Conservation (phyloP, 176 grass and related monocot species). For the Pontederia crassipes region DNA sequence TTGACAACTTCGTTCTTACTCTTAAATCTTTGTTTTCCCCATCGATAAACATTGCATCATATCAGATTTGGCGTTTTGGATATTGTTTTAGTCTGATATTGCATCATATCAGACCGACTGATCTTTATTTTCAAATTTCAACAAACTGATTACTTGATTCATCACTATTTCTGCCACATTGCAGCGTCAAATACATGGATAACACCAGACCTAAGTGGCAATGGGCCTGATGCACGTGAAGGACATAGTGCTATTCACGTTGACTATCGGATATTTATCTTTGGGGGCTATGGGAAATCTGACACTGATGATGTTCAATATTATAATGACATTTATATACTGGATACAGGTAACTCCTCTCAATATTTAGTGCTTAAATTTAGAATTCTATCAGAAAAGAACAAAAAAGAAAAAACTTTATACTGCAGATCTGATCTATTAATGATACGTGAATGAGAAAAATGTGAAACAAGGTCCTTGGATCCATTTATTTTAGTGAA, state of each 20-base stretch:
- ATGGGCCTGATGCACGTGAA: slow-evolving; percentile 23
- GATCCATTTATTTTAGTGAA: too few species aligned
- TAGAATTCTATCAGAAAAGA: neutral
- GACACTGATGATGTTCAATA: slow-evolving; percentile 23
- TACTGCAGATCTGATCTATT: too few species aligned
- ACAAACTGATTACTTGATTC: neutral
- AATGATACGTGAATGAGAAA: too few species aligned
- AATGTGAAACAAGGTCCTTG: too few species aligned
- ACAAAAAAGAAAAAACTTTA: too few species aligned
- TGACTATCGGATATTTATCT: slow-evolving; percentile 17
- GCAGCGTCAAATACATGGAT: slow-evolving; percentile 27
- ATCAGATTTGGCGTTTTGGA: too few species aligned
- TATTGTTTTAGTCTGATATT: too few species aligned
- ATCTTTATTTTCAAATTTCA: too few species aligned
- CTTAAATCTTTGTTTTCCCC: too few species aligned
- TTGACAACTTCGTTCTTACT: too few species aligned
- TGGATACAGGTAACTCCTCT: slow-evolving; percentile 28
- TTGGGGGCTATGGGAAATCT: slow-evolving; percentile 29
- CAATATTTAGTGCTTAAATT: neutral
- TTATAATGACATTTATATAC: slow-evolving; percentile 35
- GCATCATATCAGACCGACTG: too few species aligned
- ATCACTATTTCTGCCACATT: neutral
- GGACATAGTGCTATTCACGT: slow-evolving; percentile 23
- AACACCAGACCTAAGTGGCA: slow-evolving; percentile 16
- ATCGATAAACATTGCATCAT: too few species aligned